Base-by-base conservation (phyloP, 148 eudicot genomes). In the Diospyros kaki region DNA sequence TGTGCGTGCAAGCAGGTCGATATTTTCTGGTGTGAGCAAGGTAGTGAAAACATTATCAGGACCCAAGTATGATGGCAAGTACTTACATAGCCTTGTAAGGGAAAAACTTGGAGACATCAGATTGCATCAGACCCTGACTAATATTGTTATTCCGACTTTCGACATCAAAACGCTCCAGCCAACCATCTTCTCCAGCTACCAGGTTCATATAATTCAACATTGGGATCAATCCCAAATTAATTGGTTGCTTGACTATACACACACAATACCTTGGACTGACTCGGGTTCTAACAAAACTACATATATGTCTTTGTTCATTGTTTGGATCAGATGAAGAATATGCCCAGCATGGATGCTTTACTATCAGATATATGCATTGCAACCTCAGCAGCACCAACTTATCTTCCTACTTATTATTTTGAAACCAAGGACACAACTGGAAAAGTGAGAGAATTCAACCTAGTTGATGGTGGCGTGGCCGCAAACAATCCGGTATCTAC, bases 331-430 rank as follows among this genome's bases (percentile, higher is more conserved):
- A 45, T 11, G 18, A 53, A 51, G 17, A 53, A 51, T 1, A 39
- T 13, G 2, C 63, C 73, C 11, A 58, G 13, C 11, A 18, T 64
- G 10, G 56, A 80, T 40, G 83, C 76, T 4, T 6, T 0, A 40
- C 48, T 81, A 6, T 61, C 80, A 1, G 84, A 81, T 66, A 69
- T 81, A 18, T 81, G 84, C 75, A 77, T 81, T 0, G 42, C 59
- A 0, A 81, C 84, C 39, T 81, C 84, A 5, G 84, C 84, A 15
- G 84, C 84, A 13, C 84, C 84, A 38, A 81, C 84, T 28, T 73
- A 67, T 62, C 77, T 81, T 40, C 84, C 84, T 2, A 55, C 80
- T 0, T 41, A 81, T 63, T 55, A 45, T 14, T 81, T 81, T 55
- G 50, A 73, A 39, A 68, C 17, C 17, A 17, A 50, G 8, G 75